These are phyloP conservation scores for Purshia tridentata DNA, from an alignment of 306 rosid genomes.

Conservation along the genomic window DNA sequence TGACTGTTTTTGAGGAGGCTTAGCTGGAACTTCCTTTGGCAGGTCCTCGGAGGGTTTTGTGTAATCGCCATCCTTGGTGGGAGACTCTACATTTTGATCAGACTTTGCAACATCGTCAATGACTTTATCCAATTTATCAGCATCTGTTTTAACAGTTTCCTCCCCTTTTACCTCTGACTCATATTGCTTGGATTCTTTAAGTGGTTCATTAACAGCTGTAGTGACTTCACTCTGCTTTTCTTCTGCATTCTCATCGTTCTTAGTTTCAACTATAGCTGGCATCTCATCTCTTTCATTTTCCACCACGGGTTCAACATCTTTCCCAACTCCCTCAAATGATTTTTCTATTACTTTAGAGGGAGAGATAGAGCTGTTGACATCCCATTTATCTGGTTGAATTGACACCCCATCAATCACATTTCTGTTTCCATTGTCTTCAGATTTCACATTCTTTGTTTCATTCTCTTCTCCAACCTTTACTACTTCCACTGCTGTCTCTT, in stretches of 20 bases:
- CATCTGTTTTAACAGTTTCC: constrained; percentile 30
- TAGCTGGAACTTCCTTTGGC: constrained; percentile 55
- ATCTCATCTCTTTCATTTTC: constrained; percentile 23
- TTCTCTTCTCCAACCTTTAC: constrained; percentile 7
- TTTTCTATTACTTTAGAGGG: constrained; percentile 17
- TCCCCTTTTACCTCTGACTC: constrained; percentile 45
- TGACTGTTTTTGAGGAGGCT: constrained; percentile 64
- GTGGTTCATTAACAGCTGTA: constrained; percentile 28
- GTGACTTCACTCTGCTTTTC: constrained; percentile 43
- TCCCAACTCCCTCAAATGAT: constrained; percentile 10
- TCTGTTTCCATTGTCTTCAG: neutral
- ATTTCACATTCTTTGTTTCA: constrained; percentile 12
- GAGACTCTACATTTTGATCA: constrained; percentile 37
- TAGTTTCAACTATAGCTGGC: constrained; percentile 28
- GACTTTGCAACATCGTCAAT: constrained; percentile 43
- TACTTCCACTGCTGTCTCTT: neutral
- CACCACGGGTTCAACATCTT: constrained; percentile 21
- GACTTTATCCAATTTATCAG: constrained; percentile 25
- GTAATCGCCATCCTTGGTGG: constrained; percentile 41
- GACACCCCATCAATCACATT: neutral
- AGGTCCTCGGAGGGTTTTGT: constrained; percentile 39
- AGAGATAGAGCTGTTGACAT: constrained; percentile 9
- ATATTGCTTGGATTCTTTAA: constrained; percentile 39
- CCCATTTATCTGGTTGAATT: constrained; percentile 8
- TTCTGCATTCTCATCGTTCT: constrained; percentile 28